A percentile compares a stretch with the other conserved stretches of the same genome.
Conservation (phyloP, 768 basidiomycete species). For the Trichaptum fuscoviolaceum region DNA sequence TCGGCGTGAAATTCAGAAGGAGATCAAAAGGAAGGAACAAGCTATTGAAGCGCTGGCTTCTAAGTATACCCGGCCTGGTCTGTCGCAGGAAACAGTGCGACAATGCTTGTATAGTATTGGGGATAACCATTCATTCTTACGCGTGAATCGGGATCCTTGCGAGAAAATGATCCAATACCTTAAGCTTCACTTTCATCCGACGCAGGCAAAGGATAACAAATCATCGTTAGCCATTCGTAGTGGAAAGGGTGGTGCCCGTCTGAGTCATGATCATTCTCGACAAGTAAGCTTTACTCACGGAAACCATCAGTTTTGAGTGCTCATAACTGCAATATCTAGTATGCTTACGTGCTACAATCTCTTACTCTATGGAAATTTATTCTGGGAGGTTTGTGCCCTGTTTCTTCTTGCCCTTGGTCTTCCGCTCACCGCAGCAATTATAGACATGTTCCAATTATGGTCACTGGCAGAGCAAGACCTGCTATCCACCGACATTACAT, state of each 20-base stretch:
- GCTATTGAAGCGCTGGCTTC: conserved; percentile 72
- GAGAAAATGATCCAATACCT: conserved; percentile 77
- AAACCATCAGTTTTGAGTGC: conserved; percentile 12
- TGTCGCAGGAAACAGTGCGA: conserved; percentile 61
- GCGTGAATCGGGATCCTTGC: conserved; percentile 84
- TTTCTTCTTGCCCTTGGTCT: neutral
- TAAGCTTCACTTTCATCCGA: conserved; percentile 73
- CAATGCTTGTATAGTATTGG: conserved; percentile 87
- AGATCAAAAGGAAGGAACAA: conserved; percentile 79
- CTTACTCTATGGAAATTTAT: conserved; percentile 85
- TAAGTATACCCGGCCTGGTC: conserved; percentile 52
- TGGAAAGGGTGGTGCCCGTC: conserved; percentile 72
- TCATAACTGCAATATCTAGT: conserved; percentile 26
- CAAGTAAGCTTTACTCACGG: conserved; percentile 30
- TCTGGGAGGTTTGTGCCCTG: conserved; percentile 54
- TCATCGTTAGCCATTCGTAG: conserved; percentile 73
- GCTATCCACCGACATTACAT: conserved; percentile 66
- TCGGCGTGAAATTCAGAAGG: conserved; percentile 75
- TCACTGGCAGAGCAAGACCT: conserved; percentile 76
- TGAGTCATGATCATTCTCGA: conserved; percentile 80
- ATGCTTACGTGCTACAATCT: conserved; percentile 81
- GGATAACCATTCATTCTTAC: conserved; percentile 85
- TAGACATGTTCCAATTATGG: conserved; percentile 89
- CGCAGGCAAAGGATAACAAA: conserved; percentile 57
- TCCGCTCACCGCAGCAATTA: conserved; percentile 5